Evolutionary conservation across 257 asterid species (phyloP), one percentile per base, ranked within the genome.

Genomic region (Lithospermum erythrorhizon): DNA sequence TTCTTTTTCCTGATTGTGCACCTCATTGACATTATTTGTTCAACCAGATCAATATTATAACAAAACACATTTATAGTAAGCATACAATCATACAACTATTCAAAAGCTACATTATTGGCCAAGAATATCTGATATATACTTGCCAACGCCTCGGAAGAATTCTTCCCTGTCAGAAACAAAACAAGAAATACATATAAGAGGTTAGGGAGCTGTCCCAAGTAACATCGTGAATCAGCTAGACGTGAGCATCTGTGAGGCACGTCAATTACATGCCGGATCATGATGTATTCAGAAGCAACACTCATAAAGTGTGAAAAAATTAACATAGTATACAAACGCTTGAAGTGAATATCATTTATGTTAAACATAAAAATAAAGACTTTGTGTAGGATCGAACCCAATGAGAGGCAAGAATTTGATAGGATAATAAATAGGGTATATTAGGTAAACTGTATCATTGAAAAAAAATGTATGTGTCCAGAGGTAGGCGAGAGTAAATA

Each of bases 91-190:
- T 35, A 5, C 45, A 35, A 35, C 45, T 27, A 0, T 2, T 8
- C 14, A 35, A 13, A 35, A 35, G 45, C 45, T 35, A 8, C 49
- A 65, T 84, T 64, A 84, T 75, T 80, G 80, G 51, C 87, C 90
- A 67, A 82, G 64, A 66, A 85, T 69, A 67, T 80, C 80, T 10
- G 94, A 73, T 65, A 85, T 70, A 21, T 81, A 74, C 75, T 82
- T 82, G 75, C 75, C 73, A 73, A 80, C 75, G 18, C 75, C 62
- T 73, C 64, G 81, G 64, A 78, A 79, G 51, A 86, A 75, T 61
- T 86, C 95, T 79, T 77, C 81, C 82, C 93, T 86, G 75, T 23
- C 55, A 2, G 27, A 15, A 17, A 48, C 3, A 67, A 27, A 18
- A 60, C 15, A 23, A 19, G 21, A 21, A 52, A 32, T 24, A 37